Base-by-base conservation (phyloP, 768 basidiomycete genomes). In the Coprinopsis marcescibilis region DNA sequence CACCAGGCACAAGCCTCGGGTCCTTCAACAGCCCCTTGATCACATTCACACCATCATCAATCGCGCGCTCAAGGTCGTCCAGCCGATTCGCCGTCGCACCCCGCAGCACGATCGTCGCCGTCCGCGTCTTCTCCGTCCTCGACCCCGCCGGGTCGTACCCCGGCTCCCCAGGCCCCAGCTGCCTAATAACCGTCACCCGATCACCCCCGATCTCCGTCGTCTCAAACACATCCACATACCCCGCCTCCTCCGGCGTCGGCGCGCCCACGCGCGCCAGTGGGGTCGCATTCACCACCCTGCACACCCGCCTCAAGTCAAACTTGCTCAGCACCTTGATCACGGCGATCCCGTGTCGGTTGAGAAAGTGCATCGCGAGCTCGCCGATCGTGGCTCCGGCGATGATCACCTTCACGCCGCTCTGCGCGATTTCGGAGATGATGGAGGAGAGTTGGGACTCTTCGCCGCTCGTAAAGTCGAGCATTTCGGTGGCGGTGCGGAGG, bases 361-460 rank as follows among this genome's bases (percentile, higher is more conserved):
- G 85, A 72, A 93, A 99, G 69, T 99, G 96, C 49, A 96, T 72
- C 1, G 94, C 92, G 47, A 99, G 89, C 60, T 99, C 96, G 55
- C 94, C 95, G 53, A 99, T 78, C 33, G 81, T 80, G 7, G 92
- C 86, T 15, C 96, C 96, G 12, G 91, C 95, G 53, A 99, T 78
- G 72, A 99, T 82, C 54, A 97, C 77, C 61, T 86, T 89, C 57
- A 99, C 85, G 34, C 95, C 96, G 2, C 94, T 85, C 57, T 94
- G 92, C 3, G 93, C 90, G 54, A 99, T 92, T 68, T 98, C 95
- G 71, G 91, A 86, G 75, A 98, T 81, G 63, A 94, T 93, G 92
- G 89, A 93, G 74, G 97, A 94, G 43, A 96, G 74, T 59, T 97
- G 93, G 64, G 94, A 85, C 67, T 99, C 96, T 66, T 99, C 96